Conservation (phyloP, 2,329 filamentous ascomycete genomes). For the Thermothelomyces thermophilus region DNA sequence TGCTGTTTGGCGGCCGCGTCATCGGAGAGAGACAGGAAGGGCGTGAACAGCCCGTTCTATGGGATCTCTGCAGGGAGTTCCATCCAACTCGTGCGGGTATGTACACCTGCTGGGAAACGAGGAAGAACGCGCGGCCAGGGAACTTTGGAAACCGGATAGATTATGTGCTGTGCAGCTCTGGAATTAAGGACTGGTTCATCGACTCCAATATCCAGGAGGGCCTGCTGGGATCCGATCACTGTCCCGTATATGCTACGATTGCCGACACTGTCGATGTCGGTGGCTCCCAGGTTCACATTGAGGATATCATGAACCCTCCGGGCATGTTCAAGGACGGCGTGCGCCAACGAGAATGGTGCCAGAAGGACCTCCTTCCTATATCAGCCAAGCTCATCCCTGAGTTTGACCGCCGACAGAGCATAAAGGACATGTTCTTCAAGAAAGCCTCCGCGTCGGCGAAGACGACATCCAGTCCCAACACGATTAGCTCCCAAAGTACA, state of each 20-base stretch:
- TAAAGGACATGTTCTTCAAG: constrained; percentile 85
- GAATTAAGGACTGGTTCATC: constrained; percentile 73
- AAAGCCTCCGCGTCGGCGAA: constrained; percentile 35
- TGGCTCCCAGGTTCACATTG: constrained; percentile 46
- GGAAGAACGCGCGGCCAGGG: constrained; percentile 88
- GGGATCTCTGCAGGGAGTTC: constrained; percentile 77
- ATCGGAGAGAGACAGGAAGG: constrained; percentile 60
- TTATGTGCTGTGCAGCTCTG: constrained; percentile 77
- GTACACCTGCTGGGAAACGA: constrained; percentile 97
- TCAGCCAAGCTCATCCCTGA: constrained; percentile 83
- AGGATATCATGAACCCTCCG: constrained; percentile 71
- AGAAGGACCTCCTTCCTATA: constrained; percentile 61
- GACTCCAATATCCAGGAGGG: constrained; percentile 87
- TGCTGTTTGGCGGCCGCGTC: constrained; percentile 68
- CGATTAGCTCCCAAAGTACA: background rate
- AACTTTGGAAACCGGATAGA: constrained; percentile 93
- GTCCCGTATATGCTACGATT: constrained; percentile 77
- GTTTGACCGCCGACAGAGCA: constrained; percentile 76
- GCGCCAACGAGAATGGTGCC: constrained; percentile 58
- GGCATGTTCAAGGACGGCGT: constrained; percentile 64
- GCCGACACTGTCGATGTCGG: constrained; percentile 53
- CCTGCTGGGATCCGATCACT: constrained; percentile 91
- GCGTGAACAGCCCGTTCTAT: constrained; percentile 64
- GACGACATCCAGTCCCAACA: constrained; percentile 12
- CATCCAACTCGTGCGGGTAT: constrained; percentile 76